phyloP scores from a whole-genome alignment of 2,329 filamentous ascomycete genomes.

The Sclerotinia spermophila region DNA sequence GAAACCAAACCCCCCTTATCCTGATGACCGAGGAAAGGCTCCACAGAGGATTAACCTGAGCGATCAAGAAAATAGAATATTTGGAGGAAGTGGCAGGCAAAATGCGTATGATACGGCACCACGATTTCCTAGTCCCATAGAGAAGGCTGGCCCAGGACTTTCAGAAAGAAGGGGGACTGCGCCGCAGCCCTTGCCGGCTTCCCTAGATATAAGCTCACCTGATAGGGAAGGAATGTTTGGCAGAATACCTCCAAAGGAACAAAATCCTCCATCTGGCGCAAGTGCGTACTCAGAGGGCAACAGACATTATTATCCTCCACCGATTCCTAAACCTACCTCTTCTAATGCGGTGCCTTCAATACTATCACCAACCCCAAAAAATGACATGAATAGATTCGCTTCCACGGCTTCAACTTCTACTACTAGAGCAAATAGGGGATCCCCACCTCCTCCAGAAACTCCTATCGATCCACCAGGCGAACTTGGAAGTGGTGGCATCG shows the following conservation, averaged over 20 bases:
- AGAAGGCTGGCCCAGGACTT: conserved; percentile 60
- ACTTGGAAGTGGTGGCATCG: conserved; percentile 76
- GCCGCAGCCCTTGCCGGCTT: conserved; percentile 79
- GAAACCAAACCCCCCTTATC: conserved; percentile 34
- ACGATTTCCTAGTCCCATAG: conserved; percentile 41
- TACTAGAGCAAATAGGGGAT: conserved; percentile 85
- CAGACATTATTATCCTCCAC: conserved; percentile 54
- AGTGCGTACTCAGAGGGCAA: conserved; percentile 28
- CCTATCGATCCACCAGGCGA: conserved; percentile 71
- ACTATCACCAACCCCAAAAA: conserved; percentile 33
- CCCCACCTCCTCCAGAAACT: conserved; percentile 91
- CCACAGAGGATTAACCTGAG: conserved; percentile 26
- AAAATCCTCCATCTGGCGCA: conserved; percentile 22
- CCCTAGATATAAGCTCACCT: conserved; percentile 69
- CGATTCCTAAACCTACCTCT: conserved; percentile 38
- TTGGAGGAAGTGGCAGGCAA: conserved; percentile 25
- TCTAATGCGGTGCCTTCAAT: conserved; percentile 29
- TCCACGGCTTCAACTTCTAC: conserved; percentile 93
- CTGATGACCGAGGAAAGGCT: conserved; percentile 33
- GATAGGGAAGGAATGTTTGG: conserved; percentile 81
- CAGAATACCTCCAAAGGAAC: conserved; percentile 41
- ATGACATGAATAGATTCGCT: conserved; percentile 57
- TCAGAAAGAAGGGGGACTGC: conserved; percentile 80
- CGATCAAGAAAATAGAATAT: conserved; percentile 24
- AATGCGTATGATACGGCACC: conserved; percentile 37